Percentiles rank a stretch among this genome's conserved stretches.
Evolutionary conservation across 2,329 filamentous ascomycete genomes (phyloP).

Genomic region (Cytospora paraplurivora): DNA sequence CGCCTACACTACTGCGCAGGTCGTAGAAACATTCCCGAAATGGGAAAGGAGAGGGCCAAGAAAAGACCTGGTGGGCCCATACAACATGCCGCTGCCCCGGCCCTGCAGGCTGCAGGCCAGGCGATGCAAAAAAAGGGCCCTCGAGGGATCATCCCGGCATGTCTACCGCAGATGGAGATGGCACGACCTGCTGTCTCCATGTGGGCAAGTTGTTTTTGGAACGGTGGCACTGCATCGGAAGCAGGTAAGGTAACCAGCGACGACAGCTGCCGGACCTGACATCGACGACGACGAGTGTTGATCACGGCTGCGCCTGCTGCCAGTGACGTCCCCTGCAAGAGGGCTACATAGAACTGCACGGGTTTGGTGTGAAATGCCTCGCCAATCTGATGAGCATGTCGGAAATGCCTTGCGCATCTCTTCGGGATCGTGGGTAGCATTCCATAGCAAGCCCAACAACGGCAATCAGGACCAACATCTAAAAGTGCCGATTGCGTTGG

Average conservation of each 20-base stretch:
- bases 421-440: constrained; percentile 14
- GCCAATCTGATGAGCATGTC: not conserved
- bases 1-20: not conserved
- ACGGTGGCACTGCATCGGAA: constrained; percentile 12
- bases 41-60: constrained; percentile 17
- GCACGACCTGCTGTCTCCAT: constrained; percentile 19
- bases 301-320: not conserved
- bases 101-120: constrained; percentile 26
- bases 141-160: constrained; percentile 16
- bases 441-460: not conserved
- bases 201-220: constrained; percentile 22
- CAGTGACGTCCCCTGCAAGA: not conserved
- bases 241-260: constrained; percentile 9
- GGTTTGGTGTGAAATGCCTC: not conserved
- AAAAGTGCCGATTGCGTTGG: constrained; percentile 14
- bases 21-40: constrained; percentile 22
- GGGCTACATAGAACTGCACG: not conserved
- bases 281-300: constrained; percentile 5
- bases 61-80: constrained; percentile 29
- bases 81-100: constrained; percentile 20
- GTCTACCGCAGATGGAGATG: constrained; percentile 13
- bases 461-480: constrained; percentile 13
- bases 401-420: constrained; percentile 8
- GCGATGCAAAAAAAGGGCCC: constrained; percentile 15
- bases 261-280: constrained; percentile 10